Percentiles rank a stretch among this genome's conserved stretches.
phyloP scores from a whole-genome alignment of 1,284 basidiomycete genomes.

The Sphaerobolus stellatus region DNA sequence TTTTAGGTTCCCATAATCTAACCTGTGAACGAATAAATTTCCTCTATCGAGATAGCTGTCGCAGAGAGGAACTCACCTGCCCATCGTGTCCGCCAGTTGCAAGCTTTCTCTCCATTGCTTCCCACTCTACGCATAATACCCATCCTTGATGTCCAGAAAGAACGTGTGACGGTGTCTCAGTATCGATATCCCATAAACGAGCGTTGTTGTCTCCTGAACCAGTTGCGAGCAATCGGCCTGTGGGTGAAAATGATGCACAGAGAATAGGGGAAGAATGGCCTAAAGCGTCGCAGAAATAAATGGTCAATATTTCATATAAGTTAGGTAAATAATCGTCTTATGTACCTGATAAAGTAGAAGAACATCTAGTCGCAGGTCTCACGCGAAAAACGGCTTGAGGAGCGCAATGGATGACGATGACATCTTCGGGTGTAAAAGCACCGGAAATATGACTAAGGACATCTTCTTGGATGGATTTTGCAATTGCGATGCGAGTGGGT shows the following conservation, averaged over 20 bases:
- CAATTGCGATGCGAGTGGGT: slow-evolving; percentile 75
- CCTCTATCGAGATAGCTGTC: neutral
- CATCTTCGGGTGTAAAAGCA: slow-evolving; percentile 81
- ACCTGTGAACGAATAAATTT: slow-evolving; percentile 41
- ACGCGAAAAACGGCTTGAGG: slow-evolving; percentile 97
- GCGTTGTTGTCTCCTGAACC: slow-evolving; percentile 95
- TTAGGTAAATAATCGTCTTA: slow-evolving; percentile 5
- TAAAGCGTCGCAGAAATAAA: too few species aligned
- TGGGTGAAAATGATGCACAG: slow-evolving; percentile 94
- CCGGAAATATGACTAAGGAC: slow-evolving; percentile 70
- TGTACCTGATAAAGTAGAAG: slow-evolving; percentile 83
- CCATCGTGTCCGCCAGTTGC: slow-evolving; percentile 93
- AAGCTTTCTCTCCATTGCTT: slow-evolving; percentile 84
- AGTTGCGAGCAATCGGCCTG: slow-evolving; percentile 87
- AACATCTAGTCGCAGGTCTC: slow-evolving; percentile 89
- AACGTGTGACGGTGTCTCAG: slow-evolving; percentile 88
- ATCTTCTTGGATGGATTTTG: slow-evolving; percentile 78
- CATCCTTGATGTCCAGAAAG: slow-evolving; percentile 90
- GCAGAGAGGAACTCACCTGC: slow-evolving; percentile 51
- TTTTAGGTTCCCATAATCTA: slow-evolving; percentile 87
- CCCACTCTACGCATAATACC: slow-evolving; percentile 98
- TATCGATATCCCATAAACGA: slow-evolving; percentile 92
- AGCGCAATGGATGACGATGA: slow-evolving; percentile 84
- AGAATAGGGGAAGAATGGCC: slow-evolving; percentile 93
- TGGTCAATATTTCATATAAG: too few species aligned